phyloP scores from a whole-genome alignment of 2,329 filamentous ascomycete genomes.

The Trichoderma lentiforme region DNA sequence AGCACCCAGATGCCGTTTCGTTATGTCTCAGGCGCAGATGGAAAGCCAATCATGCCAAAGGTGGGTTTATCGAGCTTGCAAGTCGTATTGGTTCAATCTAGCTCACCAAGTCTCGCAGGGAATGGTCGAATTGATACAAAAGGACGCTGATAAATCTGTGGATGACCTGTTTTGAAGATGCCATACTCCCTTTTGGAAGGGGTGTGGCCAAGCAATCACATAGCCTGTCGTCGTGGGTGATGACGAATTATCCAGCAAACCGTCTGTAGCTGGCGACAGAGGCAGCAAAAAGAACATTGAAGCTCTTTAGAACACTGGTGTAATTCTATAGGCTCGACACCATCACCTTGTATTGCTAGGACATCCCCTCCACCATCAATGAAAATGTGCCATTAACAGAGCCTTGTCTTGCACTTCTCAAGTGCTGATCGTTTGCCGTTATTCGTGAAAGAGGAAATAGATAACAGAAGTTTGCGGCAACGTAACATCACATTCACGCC shows the following conservation, averaged over 20 bases:
- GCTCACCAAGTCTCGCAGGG: conserved; percentile 54
- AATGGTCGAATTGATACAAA: conserved; percentile 90
- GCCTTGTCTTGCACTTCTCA: background rate
- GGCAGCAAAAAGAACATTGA: background rate
- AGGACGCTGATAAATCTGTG: conserved; percentile 89
- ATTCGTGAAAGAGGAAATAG: background rate
- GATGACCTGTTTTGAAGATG: conserved; percentile 68
- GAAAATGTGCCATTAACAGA: background rate
- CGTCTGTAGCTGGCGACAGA: background rate
- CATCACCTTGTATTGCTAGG: background rate
- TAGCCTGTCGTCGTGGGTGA: background rate
- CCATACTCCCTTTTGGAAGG: background rate
- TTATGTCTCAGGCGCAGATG: conserved; percentile 75
- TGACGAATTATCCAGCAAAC: background rate
- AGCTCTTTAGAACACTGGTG: too few relatives aligned
- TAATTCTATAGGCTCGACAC: background rate
- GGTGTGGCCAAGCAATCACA: background rate
- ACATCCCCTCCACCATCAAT: background rate
- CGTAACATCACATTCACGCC: background rate
- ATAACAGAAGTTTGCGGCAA: background rate
- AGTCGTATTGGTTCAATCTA: background rate
- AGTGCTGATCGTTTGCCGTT: background rate
- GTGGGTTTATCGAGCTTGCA: conserved; percentile 47
- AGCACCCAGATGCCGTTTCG: conserved; percentile 98
- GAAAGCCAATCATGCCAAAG: conserved; percentile 85